Base-by-base conservation (phyloP, 192 early-diverging fungal species). In the Rhizophagus clarus region DNA sequence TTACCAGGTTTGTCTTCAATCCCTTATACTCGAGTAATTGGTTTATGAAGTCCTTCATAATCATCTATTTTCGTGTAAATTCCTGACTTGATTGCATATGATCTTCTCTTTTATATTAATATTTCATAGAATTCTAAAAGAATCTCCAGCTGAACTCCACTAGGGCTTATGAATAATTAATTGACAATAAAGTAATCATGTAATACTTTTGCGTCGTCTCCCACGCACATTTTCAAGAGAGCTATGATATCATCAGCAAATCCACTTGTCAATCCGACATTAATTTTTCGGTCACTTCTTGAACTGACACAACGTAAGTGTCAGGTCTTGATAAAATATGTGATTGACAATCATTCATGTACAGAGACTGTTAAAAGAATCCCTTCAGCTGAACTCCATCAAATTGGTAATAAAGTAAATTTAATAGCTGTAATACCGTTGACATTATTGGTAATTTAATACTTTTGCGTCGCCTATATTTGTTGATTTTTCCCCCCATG, bases 291-390 rank as follows among this genome's bases (percentile, higher is more conserved):
- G 93, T 90, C 62, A 92, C 90, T 51, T 90, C 88, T 83, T 98
- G 96, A 28, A 93, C 89, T 3, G 95, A 95, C 11, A 97, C 97
- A 81, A 99, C 97, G 87, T 99, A 99, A 1, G 96, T 96, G 81
- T 99, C 98, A 2, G 96, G 96, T 26, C 96, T 91, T 62, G 97
- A 88, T 32, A 99, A 84, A 66, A 99, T 96, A 81, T 99, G 98
- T 85, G n/a, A n/a, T n/a, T n/a, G n/a, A n/a, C n/a, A n/a, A n/a
- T n/a, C n/a, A n/a, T n/a, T n/a, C n/a, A n/a, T n/a, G n/a, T n/a
- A n/a, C n/a, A n/a, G n/a, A n/a, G n/a, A n/a, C n/a, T n/a, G n/a
- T n/a, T n/a, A n/a, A n/a, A n/a, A n/a, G n/a, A n/a, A n/a, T n/a
- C n/a, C n/a, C n/a, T n/a, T n/a, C n/a, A n/a, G n/a, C n/a, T n/a